These are phyloP conservation scores for Crucihimalaya himalaica DNA, from an alignment of 345 rosid species.

Conservation along the genomic window DNA sequence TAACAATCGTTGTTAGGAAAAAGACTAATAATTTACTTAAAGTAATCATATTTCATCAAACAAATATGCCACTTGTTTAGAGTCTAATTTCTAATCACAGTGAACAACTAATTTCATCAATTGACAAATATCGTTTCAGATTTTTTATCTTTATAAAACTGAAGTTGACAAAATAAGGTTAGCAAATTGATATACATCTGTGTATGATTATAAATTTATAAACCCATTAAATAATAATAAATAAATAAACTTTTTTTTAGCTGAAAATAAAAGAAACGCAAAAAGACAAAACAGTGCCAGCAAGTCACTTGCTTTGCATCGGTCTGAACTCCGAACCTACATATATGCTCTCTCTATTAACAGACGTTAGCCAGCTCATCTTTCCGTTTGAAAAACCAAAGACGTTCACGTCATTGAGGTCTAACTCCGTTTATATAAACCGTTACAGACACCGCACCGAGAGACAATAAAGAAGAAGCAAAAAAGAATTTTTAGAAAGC, in stretches of 20 bases:
- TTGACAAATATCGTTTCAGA: constrained; percentile 7
- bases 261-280: background rate
- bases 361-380: constrained; percentile 60
- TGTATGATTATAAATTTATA: background rate
- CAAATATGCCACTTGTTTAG: constrained; percentile 27
- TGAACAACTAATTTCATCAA: constrained; percentile 20
- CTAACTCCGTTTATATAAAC: constrained; percentile 40
- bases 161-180: background rate
- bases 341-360: constrained; percentile 27
- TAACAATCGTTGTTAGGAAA: constrained; percentile 23
- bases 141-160: background rate
- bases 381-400: constrained; percentile 24
- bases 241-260: background rate
- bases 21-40: background rate
- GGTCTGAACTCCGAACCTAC: constrained; percentile 45
- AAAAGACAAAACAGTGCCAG: constrained; percentile 51
- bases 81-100: background rate
- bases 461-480: constrained; percentile 19
- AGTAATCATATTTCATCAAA: constrained; percentile 13
- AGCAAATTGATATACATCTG: constrained; percentile 7
- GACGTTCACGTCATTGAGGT: constrained; percentile 37
- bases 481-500: constrained; percentile 27
- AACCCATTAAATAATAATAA: background rate
- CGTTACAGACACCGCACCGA: constrained; percentile 37
- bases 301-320: constrained; percentile 44